Percentiles rank a stretch among this genome's conserved stretches.
Conservation (phyloP, 2,329 filamentous ascomycete species). For the Tetracladium maxilliforme region DNA sequence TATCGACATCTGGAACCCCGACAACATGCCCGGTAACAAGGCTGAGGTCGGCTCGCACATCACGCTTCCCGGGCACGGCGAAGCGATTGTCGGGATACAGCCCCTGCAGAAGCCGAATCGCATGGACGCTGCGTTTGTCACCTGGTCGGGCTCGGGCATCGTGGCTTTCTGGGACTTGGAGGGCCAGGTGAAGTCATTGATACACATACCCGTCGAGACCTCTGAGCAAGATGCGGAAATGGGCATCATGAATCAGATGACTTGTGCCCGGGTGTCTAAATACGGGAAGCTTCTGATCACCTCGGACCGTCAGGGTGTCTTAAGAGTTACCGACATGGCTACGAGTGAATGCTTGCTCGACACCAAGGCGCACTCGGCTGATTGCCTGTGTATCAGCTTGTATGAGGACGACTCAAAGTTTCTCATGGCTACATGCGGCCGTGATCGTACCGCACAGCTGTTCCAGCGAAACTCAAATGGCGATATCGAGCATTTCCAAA, state of each 20-base stretch:
- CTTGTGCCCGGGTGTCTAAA: conserved; percentile 42
- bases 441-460: conserved; percentile 89
- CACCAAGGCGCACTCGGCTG: conserved; percentile 73
- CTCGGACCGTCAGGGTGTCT: conserved; percentile 74
- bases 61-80: conserved; percentile 47
- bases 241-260: conserved; percentile 39
- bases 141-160: conserved; percentile 72
- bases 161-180: conserved; percentile 72
- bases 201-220: conserved; percentile 58
- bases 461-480: conserved; percentile 47
- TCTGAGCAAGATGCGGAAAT: conserved; percentile 32
- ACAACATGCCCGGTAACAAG: no score
- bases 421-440: conserved; percentile 68
- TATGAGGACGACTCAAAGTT: conserved; percentile 45
- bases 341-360: conserved; percentile 50
- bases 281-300: conserved; percentile 57
- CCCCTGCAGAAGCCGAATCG: conserved; percentile 44
- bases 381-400: conserved; percentile 70
- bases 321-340: conserved; percentile 51
- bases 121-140: conserved; percentile 62
- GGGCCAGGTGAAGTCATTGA: conserved; percentile 49
- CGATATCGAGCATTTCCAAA: conserved; percentile 69
- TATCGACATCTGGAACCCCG: conserved; percentile 58
- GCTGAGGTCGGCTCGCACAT: no score
- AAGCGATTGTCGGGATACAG: conserved; percentile 59